Conservation (phyloP, 768 basidiomycete genomes). For the Austroboletus eburneus region DNA sequence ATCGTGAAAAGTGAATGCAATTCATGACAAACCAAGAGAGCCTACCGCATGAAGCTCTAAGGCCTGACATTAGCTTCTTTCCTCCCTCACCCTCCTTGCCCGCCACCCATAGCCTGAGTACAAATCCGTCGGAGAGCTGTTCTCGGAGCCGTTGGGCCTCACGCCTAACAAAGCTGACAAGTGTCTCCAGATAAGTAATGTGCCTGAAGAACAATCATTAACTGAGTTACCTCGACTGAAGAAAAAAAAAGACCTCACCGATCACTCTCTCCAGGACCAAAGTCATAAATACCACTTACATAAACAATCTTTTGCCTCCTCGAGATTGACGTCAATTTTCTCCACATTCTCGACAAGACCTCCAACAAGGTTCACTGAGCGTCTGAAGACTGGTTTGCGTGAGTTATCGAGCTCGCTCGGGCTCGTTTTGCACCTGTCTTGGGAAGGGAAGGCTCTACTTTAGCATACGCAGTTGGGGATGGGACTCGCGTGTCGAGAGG, state of each 20-base stretch:
- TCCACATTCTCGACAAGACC: slow-evolving; percentile 58
- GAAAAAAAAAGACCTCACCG: slow-evolving; percentile 19
- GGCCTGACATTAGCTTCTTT: slow-evolving; percentile 21
- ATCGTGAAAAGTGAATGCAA: too few relatives aligned
- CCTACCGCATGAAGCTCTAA: too few relatives aligned
- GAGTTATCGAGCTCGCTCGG: slow-evolving; percentile 6
- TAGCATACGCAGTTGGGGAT: slow-evolving; percentile 25
- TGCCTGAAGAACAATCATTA: slow-evolving; percentile 48
- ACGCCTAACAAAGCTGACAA: slow-evolving; percentile 66
- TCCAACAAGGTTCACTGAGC: slow-evolving; percentile 68
- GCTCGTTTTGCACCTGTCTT: slow-evolving; percentile 2
- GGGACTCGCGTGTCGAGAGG: slow-evolving; percentile 24
- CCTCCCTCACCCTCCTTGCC: slow-evolving; percentile 33
- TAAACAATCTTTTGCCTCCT: slow-evolving; percentile 61
- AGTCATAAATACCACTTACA: slow-evolving; percentile 73
- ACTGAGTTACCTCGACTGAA: background rate
- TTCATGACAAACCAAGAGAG: too few relatives aligned
- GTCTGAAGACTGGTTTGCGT: slow-evolving; percentile 39
- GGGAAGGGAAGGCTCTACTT: slow-evolving; percentile 37
- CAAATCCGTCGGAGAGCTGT: slow-evolving; percentile 38
- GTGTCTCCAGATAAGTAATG: slow-evolving; percentile 64
- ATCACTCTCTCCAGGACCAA: slow-evolving; percentile 45
- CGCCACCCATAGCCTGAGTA: slow-evolving; percentile 31
- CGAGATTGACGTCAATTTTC: slow-evolving; percentile 53
- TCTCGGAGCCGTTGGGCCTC: slow-evolving; percentile 76